phyloP scores from a whole-genome alignment of 2,329 filamentous ascomycete genomes.

The Aspergillus melleus region DNA sequence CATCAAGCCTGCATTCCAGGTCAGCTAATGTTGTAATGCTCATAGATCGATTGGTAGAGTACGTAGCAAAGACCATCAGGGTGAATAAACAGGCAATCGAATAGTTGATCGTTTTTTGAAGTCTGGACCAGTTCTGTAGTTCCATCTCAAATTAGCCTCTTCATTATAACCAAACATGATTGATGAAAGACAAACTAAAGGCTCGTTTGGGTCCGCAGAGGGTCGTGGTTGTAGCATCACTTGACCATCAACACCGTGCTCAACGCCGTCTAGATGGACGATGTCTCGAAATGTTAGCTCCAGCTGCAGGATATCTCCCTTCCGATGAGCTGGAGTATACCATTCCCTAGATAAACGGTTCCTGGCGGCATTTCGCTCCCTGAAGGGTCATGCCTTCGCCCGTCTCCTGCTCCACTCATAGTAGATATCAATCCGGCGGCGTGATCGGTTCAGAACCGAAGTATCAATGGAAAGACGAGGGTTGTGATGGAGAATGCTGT shows the following conservation, averaged over 20 bases:
- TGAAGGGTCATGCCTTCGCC: too few species aligned
- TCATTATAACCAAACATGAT: too few species aligned
- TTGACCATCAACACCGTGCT: not conserved
- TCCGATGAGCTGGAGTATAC: not conserved
- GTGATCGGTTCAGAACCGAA: slow-evolving; percentile 2
- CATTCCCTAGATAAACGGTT: slow-evolving; percentile 6
- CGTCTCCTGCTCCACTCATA: too few species aligned
- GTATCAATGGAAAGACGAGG: not conserved
- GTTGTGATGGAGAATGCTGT: too few species aligned
- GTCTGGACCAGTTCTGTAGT: slow-evolving; percentile 11
- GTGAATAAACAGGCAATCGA: slow-evolving; percentile 13
- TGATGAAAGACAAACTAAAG: slow-evolving; percentile 5
- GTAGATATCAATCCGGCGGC: too few species aligned
- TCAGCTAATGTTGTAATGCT: not conserved
- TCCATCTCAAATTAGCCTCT: not conserved
- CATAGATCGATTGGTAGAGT: not conserved
- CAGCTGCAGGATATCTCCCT: too few species aligned
- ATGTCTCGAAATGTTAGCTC: not conserved
- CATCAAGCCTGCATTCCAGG: slow-evolving; percentile 3
- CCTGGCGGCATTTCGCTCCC: not conserved
- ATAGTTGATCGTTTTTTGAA: slow-evolving; percentile 10
- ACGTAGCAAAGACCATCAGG: slow-evolving; percentile 11
- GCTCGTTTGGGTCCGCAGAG: slow-evolving; percentile 25
- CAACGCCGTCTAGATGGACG: not conserved
- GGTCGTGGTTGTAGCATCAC: slow-evolving; percentile 14